Evolutionary conservation across 2,329 filamentous ascomycete genomes (phyloP).

Genomic region (Diaporthe sp.): DNA sequence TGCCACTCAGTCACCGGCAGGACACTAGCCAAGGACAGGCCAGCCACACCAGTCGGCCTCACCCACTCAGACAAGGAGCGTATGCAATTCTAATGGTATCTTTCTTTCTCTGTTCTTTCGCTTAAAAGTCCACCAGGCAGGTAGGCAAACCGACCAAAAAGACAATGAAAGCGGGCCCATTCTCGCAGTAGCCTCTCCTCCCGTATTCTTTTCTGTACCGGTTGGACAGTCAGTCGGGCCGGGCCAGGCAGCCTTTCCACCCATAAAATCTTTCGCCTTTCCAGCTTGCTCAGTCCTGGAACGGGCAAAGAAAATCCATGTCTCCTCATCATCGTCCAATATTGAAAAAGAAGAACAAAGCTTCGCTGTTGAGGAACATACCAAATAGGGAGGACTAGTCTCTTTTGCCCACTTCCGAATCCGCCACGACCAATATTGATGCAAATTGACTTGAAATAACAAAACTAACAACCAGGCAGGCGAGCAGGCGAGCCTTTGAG

Average conservation of each 20-base stretch:
- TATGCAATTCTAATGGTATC: constrained; percentile 13
- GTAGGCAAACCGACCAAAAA: neutral
- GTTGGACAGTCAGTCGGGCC: neutral
- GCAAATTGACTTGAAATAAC: neutral
- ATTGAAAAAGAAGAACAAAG: neutral
- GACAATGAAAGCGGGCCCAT: neutral
- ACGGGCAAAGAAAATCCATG: neutral
- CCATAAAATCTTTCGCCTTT: neutral
- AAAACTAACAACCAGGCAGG: neutral
- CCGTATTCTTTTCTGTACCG: neutral
- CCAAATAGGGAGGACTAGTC: neutral
- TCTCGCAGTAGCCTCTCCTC: neutral
- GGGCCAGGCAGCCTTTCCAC: neutral
- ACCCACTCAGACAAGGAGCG: neutral
- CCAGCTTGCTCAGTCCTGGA: neutral
- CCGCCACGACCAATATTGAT: constrained; percentile 2
- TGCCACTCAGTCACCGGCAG: neutral
- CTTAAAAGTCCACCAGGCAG: neutral
- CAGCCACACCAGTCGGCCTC: neutral
- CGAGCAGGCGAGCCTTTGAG: neutral
- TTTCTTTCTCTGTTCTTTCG: constrained; percentile 12
- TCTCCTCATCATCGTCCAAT: neutral
- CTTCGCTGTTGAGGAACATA: neutral
- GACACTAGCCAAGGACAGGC: neutral
- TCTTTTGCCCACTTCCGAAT: neutral